A percentile compares a stretch with the other conserved stretches of the same genome.
These are phyloP conservation scores for Leccinellum luteum DNA, from an alignment of 768 basidiomycete genomes.

Conservation along the genomic window DNA sequence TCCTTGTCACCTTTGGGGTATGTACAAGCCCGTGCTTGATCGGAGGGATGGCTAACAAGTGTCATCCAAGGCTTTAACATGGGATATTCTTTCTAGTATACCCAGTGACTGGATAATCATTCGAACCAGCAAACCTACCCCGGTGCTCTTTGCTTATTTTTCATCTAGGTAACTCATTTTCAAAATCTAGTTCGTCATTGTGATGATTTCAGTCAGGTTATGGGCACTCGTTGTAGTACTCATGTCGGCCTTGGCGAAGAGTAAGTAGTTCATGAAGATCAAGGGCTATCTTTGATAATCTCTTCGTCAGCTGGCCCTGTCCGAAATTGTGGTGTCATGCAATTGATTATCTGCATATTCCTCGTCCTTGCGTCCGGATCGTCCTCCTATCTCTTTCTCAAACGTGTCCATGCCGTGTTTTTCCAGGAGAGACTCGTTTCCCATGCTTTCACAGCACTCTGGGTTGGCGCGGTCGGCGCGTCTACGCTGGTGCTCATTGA, in stretches of 20 bases:
- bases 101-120: conserved; percentile 19
- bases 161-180: conserved; percentile 17
- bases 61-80: conserved; percentile 18
- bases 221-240: conserved; percentile 18
- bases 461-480: conserved; percentile 31
- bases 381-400: conserved; percentile 38
- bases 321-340: conserved; percentile 16
- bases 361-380: conserved; percentile 23
- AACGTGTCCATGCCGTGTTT: conserved; percentile 38
- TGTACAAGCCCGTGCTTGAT: neutral
- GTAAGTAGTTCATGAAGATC: conserved; percentile 6
- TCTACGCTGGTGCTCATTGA: conserved; percentile 28
- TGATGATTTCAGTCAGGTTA: conserved; percentile 12
- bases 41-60: conserved; percentile 1
- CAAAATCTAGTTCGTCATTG: neutral
- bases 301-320: conserved; percentile 22
- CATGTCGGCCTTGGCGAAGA: conserved; percentile 18
- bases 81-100: conserved; percentile 27
- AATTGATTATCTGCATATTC: conserved; percentile 13
- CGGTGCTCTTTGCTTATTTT: conserved; percentile 23
- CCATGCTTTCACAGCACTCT: conserved; percentile 28
- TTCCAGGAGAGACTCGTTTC: conserved; percentile 18
- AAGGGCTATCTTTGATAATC: neutral
- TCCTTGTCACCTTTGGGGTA: conserved; percentile 23
- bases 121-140: conserved; percentile 11